Base-by-base conservation (phyloP, 208 protist species). In the Endotrypanum monterogeii region DNA sequence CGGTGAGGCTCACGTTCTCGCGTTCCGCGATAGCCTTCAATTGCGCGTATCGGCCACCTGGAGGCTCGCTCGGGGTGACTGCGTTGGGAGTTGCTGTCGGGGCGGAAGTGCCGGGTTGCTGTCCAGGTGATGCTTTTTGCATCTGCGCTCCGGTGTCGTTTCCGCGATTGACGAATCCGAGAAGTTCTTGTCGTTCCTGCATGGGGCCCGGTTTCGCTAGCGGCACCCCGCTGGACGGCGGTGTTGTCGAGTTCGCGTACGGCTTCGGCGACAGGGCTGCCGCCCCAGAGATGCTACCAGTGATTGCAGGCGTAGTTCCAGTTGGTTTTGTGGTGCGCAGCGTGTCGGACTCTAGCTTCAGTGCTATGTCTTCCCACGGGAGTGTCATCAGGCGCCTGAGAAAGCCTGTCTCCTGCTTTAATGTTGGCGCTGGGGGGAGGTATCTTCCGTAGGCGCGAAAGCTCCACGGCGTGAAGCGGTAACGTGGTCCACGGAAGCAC, bases 351-450 rank as follows among this genome's bases (percentile, higher is more conserved):
- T 94, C 91, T 2, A 96, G 51, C 81, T 93, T 92, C 30, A 87
- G 66, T 1, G 85, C 88, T 51, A 93, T 81, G 44, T 96, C 91
- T 76, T 94, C 89, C 88, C 89, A 96, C 57, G 91, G 89, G 23
- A 88, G 74, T 50, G 84, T 89, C 89, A 94, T 92, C 63, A 94
- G 81, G 44, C 91, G 88, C 65, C 94, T 94, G 78, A 96, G 89
- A 79, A 96, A 92, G 60, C 84, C 83, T 9, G 84, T 90, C 70
- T 96, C 88, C 67, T 92, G 83, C 82, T 96, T 96, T 71, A 90
- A 74, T 51, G 89, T 91, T 39, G 84, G 87, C 23, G 75, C 82
- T 4, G 87, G 84, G 6, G 91, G 91, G 9, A 96, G 78, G 48
- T 84, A 90, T 44, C 82, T 79, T 32, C 63, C 37, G 73, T 96